These are phyloP conservation scores for Hypoxylon intermedium DNA, from an alignment of 495 filamentous ascomycete genomes.

Conservation along the genomic window DNA sequence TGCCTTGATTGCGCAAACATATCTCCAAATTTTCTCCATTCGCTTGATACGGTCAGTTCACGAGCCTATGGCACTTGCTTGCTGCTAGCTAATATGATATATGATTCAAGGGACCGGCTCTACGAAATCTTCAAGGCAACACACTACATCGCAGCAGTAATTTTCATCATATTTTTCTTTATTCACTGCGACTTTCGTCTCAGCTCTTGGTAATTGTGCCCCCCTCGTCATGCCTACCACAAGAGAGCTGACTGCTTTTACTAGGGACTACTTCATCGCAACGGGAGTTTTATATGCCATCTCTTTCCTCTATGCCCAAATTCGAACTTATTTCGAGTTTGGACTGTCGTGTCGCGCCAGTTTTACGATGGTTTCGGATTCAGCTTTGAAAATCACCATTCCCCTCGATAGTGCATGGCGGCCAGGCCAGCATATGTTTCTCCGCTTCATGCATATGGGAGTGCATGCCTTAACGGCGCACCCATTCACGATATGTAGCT, in stretches of 20 bases:
- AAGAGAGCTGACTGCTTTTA: not conserved
- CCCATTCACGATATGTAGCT: conserved; percentile 77
- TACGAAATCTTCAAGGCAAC: conserved; percentile 68
- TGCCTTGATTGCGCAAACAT: conserved; percentile 62
- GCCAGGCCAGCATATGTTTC: conserved; percentile 81
- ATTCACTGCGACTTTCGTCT: conserved; percentile 65
- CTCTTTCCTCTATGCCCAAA: conserved; percentile 50
- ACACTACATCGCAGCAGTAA: conserved; percentile 58
- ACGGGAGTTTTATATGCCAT: conserved; percentile 57
- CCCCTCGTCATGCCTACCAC: conserved; percentile 2
- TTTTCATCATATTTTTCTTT: conserved; percentile 65
- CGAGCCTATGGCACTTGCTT: not conserved
- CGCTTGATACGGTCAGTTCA: conserved; percentile 54
- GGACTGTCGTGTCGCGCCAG: conserved; percentile 53
- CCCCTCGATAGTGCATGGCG: conserved; percentile 68
- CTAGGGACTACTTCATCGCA: conserved; percentile 67
- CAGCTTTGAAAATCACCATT: conserved; percentile 54
- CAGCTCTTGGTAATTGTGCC: conserved; percentile 55
- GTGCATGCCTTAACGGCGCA: conserved; percentile 69
- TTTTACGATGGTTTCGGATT: conserved; percentile 50
- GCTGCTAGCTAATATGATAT: conserved; percentile 3
- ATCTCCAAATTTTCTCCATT: conserved; percentile 60
- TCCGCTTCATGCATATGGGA: conserved; percentile 74
- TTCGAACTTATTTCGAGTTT: conserved; percentile 55
- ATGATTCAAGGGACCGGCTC: conserved; percentile 53